phyloP scores from a whole-genome alignment of 1,139 yeast species.

The Taiozyma sp. region DNA sequence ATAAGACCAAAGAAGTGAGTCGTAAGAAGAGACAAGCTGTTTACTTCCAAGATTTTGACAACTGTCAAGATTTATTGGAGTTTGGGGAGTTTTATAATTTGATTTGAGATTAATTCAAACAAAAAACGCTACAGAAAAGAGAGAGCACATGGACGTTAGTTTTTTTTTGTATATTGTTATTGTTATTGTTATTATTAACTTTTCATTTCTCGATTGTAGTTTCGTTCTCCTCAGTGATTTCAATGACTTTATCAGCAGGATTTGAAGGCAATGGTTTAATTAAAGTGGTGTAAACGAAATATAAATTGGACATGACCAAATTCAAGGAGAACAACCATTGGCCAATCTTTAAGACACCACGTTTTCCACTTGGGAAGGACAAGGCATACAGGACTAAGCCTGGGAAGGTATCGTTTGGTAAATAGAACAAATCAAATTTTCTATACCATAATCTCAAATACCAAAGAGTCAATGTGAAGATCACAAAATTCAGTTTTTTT shows the following conservation, averaged over 20 bases:
- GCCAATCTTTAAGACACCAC: constrained; percentile 34
- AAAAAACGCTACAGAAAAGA: neutral
- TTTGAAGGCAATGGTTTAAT: neutral
- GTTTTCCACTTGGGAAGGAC: neutral
- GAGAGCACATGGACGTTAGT: neutral
- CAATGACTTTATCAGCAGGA: neutral
- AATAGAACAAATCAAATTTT: constrained; percentile 51
- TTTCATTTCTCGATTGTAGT: neutral
- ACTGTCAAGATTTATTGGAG: constrained; percentile 18
- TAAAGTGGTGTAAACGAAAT: constrained; percentile 1
- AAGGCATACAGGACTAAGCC: neutral
- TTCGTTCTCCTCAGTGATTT: neutral
- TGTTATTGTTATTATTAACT: neutral
- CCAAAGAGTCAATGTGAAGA: constrained; percentile 3
- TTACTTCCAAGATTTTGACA: constrained; percentile 19
- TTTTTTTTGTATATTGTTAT: neutral
- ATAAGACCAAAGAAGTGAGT: constrained; percentile 13
- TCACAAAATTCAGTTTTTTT: constrained; percentile 15
- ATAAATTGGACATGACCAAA: constrained; percentile 1
- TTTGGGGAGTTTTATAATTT: constrained; percentile 19
- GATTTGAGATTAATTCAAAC: neutral
- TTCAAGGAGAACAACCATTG: constrained; percentile 15
- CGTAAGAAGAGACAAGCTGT: constrained; percentile 10
- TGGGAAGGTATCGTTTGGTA: constrained; percentile 59
- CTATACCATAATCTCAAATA: constrained; percentile 51